Base-by-base conservation (phyloP, 2,329 filamentous ascomycete species). In the Hyphodiscus sp. region DNA sequence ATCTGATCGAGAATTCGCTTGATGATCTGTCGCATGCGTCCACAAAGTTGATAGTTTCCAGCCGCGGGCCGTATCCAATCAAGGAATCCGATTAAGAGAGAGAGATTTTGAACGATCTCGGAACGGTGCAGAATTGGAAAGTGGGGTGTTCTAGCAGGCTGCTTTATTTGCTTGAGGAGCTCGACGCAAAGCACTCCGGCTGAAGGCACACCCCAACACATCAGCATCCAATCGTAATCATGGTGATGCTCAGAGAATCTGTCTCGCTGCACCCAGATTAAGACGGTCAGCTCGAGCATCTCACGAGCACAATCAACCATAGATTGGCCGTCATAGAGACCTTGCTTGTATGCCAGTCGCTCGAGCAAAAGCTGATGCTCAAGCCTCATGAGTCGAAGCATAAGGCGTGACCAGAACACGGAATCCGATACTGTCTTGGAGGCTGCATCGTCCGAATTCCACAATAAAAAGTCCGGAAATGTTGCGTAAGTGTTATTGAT, bases 331-430 rank as follows among this genome's bases (percentile, higher is more conserved):
- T 71, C 66, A 9, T 71, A 68, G 0, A 66, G 59, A 13, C 71
- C 65, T 0, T 71, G 69, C 18, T 77, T 79, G 20, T 78, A 70
- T 9, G 84, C 66, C 0, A 83, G 71, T 16, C 82, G 71, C 52
- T 84, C 77, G 6, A 83, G 68, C 10, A 85, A 74, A 53, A 85
- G 83, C 2, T 79, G 69, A 41, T 82, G 83, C 43, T 82, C 76
- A 0, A 82, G 65, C 45, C 79, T 74, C 20, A 76, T 73, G 2
- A 81, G 69, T 2, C 71, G 70, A 1, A 79, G 47, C n/a, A 20
- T 65, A 1, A 82, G 63, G 15, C 78, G 71, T 1, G 76, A 68
- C 5, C 70, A 68, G 49, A 76, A 77, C 0, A 78, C 55, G 0
- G 65, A 61, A 0, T 67, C 57, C 0, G 69, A 41, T 9, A 69